Base-by-base conservation (phyloP, 2,329 filamentous ascomycete species). In the Monilinia fructigena region DNA sequence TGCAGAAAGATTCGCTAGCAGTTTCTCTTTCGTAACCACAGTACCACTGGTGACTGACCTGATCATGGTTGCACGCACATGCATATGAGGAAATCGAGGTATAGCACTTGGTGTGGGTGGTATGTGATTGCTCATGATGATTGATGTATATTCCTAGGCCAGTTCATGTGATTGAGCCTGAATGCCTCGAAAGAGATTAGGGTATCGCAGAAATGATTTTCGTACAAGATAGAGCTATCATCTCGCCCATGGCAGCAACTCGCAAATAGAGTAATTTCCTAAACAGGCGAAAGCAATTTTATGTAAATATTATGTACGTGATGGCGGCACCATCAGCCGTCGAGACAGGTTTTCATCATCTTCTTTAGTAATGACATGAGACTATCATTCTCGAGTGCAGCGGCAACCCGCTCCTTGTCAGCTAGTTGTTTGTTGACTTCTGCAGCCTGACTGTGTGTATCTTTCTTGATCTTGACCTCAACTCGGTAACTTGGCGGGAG, bases 351-450 rank as follows among this genome's bases (percentile, higher is more conserved):
- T 76, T 92, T 88, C 69, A 98, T 83, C 95, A 99, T 98, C 79
- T 95, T 97, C 76, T 91, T 88, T 70, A 99, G 83, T 42, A 97
- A 91, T 52, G 88, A 88, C 82, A 92, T 92, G 68, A 99, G 81
- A 1, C 91, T 96, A 66, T 91, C 91, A 76, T 99, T 99, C 79
- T 98, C 95, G 73, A 97, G 81, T 8, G 95, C 95, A 12, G 95
- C 95, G 1, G 94, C 93, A 55, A 99, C 95, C 68, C 95, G 84
- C 80, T 99, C 95, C 82, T 98, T 99, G 80, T 99, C 95, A 45
- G 88, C 91, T 54, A 99, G 81, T 79, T 99, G 95, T 82, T 97
- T 97, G 80, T 96, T 97, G 63, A 97, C 93, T 77, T 97, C 93
- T 70, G 97, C 93, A 55, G 92, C 94, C 68, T 96, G 96, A 71